These are phyloP conservation scores for Podaxis mareebaensis DNA, from an alignment of 768 basidiomycete species.

Conservation along the genomic window DNA sequence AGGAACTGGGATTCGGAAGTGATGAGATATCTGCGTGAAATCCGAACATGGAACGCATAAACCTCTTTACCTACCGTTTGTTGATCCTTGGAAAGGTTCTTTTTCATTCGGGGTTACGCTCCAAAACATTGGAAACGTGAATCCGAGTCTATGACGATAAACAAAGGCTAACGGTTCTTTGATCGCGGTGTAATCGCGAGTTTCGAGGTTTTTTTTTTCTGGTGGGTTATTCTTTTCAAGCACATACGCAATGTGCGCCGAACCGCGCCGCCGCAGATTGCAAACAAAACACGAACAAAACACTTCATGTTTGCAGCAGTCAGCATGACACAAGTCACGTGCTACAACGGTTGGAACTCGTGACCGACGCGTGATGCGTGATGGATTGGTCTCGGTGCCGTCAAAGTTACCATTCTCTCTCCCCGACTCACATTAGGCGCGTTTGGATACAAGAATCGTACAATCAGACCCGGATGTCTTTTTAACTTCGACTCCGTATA, in stretches of 20 bases:
- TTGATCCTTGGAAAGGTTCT: slow-evolving; percentile 6
- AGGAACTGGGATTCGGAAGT: slow-evolving; percentile 14
- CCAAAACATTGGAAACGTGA: slow-evolving; percentile 1
- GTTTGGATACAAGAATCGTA: slow-evolving; percentile 6
- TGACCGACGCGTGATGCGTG: slow-evolving; percentile 6
- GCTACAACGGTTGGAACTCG: neutral
- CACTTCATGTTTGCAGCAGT: neutral
- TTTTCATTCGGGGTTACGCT: slow-evolving; percentile 11
- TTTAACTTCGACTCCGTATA: neutral
- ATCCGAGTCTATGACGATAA: neutral
- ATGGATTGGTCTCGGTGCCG: neutral
- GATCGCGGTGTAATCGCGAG: neutral
- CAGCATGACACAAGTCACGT: neutral
- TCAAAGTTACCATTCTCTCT: neutral
- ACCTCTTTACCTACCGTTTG: neutral
- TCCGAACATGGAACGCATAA: slow-evolving; percentile 12
- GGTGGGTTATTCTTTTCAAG: neutral
- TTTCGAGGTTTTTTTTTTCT: neutral
- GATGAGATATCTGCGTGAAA: slow-evolving; percentile 10
- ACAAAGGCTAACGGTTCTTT: neutral
- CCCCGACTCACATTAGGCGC: neutral
- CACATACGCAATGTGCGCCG: too few species aligned
- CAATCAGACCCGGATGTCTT: neutral
- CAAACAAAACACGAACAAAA: too few species aligned
- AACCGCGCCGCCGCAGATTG: too few species aligned